These are phyloP conservation scores for Russula emetica DNA, from an alignment of 768 basidiomycete species.

Conservation along the genomic window DNA sequence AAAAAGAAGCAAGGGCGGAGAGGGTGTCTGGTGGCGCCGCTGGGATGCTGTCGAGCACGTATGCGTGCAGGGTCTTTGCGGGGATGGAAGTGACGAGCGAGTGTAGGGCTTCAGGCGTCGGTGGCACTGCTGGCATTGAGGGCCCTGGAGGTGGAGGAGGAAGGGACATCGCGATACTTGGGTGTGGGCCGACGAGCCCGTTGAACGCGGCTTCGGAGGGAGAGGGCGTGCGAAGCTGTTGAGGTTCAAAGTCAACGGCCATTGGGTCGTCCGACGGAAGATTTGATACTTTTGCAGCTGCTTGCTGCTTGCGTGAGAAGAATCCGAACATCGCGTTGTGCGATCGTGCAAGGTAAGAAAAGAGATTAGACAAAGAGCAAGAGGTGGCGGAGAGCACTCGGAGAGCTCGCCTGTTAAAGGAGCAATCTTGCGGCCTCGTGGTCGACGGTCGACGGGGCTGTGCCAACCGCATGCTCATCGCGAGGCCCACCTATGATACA, in stretches of 20 bases:
- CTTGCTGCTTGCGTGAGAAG: constrained; percentile 22
- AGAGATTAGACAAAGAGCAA: constrained; percentile 9
- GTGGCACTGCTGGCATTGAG: constrained; percentile 25
- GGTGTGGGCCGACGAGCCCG: constrained; percentile 1
- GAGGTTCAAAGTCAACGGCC: constrained; percentile 12
- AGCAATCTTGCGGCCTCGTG: background rate
- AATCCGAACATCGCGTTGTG: constrained; percentile 18
- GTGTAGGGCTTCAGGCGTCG: constrained; percentile 39
- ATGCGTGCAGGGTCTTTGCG: constrained; percentile 60
- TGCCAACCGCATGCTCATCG: constrained; percentile 19
- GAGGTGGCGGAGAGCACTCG: background rate
- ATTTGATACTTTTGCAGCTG: constrained; percentile 6
- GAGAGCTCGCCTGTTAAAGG: background rate
- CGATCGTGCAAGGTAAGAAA: constrained; percentile 9
- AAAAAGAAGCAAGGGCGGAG: constrained; percentile 52
- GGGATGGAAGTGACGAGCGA: constrained; percentile 57
- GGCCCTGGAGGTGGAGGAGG: constrained; percentile 32
- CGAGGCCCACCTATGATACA: constrained; percentile 9
- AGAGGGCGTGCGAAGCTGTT: constrained; percentile 51
- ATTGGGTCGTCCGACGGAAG: constrained; percentile 7
- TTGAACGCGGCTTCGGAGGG: constrained; percentile 41
- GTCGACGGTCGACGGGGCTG: background rate
- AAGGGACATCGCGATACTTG: constrained; percentile 26
- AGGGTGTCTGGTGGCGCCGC: constrained; percentile 40
- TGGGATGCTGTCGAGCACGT: constrained; percentile 51